Percentiles rank a stretch among this genome's conserved stretches.
Conservation (phyloP, 768 basidiomycete species). For the Russula earlei region DNA sequence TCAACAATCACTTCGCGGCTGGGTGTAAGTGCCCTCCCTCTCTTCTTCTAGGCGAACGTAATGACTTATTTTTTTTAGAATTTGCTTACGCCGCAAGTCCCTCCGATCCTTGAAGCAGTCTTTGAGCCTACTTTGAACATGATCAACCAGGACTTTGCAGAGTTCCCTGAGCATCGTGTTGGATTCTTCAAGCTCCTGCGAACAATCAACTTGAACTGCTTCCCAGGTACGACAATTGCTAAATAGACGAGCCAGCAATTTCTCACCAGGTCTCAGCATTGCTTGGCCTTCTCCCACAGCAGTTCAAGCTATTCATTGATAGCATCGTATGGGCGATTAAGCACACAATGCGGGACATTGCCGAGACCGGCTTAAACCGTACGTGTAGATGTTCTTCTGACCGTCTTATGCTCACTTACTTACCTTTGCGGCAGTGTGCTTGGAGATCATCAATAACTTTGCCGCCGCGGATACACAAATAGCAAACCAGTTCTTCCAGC, state of each 20-base stretch:
- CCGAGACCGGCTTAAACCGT: conserved; percentile 81
- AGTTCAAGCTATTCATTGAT: conserved; percentile 98
- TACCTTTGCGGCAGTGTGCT: conserved; percentile 49
- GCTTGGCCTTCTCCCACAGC: conserved; percentile 74
- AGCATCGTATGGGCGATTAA: conserved; percentile 99
- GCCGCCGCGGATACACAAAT: conserved; percentile 69
- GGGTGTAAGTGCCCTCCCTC: conserved; percentile 48
- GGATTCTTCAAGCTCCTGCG: conserved; percentile 96
- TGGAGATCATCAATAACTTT: conserved; percentile 95
- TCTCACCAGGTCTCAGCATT: conserved; percentile 43
- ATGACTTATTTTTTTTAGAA: conserved; percentile 36
- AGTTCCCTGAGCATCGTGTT: conserved; percentile 94
- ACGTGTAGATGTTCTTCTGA: conserved; percentile 23
- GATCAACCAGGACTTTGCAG: conserved; percentile 99
- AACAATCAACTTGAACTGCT: conserved; percentile 87
- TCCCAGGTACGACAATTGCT: conserved; percentile 62
- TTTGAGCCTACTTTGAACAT: conserved; percentile 95
- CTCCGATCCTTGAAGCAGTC: conserved; percentile 90
- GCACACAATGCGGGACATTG: conserved; percentile 98
- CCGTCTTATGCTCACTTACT: not conserved
- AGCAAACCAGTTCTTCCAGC: conserved; percentile 90
- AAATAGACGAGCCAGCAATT: not conserved
- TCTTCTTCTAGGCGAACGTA: not conserved
- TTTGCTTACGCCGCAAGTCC: conserved; percentile 86
- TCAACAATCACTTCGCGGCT: conserved; percentile 85